Evolutionary conservation across 208 protist species (phyloP).

Genomic region (Leptomonas pyrrhocoris): DNA sequence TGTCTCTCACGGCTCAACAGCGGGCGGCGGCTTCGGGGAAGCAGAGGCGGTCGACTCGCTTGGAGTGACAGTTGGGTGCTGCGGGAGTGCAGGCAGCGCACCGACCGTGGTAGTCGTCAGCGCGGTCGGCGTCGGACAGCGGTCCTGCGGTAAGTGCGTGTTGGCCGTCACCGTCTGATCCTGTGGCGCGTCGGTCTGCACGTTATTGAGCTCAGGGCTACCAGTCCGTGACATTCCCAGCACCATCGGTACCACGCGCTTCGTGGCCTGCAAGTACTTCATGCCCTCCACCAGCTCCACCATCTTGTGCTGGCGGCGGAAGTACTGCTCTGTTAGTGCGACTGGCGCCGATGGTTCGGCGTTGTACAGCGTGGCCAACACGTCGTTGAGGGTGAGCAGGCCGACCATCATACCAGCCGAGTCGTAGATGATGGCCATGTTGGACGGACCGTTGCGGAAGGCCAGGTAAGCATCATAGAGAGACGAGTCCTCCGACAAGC

Average conservation of each 20-base stretch:
- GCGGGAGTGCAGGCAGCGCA: background rate
- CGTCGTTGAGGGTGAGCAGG: constrained; percentile 70
- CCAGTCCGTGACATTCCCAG: constrained; percentile 7
- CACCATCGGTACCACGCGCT: constrained; percentile 22
- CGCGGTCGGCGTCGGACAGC: background rate
- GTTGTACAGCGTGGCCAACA: constrained; percentile 60
- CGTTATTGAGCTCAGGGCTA: background rate
- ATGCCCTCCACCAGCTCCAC: constrained; percentile 48
- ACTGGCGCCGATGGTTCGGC: constrained; percentile 32
- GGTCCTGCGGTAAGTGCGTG: constrained; percentile 9
- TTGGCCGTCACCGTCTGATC: constrained; percentile 3
- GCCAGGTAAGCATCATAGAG: constrained; percentile 72
- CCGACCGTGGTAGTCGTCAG: background rate
- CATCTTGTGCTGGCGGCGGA: constrained; percentile 54
- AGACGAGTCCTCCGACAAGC: constrained; percentile 50
- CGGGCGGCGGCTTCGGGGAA: background rate
- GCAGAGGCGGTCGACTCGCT: background rate
- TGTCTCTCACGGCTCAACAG: background rate
- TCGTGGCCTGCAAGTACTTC: constrained; percentile 46
- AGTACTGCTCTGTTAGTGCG: constrained; percentile 16
- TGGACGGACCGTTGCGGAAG: constrained; percentile 54
- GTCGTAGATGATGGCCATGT: constrained; percentile 77
- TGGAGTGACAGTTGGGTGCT: background rate
- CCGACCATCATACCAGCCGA: constrained; percentile 53
- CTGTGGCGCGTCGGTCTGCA: constrained; percentile 7